phyloP scores from a whole-genome alignment of 768 basidiomycete species.

The Serendipita sp. region DNA sequence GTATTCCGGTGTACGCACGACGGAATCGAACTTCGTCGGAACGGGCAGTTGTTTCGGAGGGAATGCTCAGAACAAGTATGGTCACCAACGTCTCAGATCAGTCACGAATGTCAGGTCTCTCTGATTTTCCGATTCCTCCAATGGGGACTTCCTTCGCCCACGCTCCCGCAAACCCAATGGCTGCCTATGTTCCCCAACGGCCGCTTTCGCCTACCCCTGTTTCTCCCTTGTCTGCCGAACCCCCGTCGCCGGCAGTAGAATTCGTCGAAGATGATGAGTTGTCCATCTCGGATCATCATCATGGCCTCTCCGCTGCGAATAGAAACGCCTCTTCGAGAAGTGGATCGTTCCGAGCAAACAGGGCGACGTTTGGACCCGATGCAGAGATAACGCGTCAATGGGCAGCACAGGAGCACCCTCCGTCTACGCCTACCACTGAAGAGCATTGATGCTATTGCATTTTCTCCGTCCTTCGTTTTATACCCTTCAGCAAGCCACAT shows the following conservation, averaged over 20 bases:
- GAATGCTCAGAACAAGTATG: conserved; percentile 35
- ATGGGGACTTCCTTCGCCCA: conserved; percentile 19
- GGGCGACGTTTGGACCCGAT: conserved; percentile 1
- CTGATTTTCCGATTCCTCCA: conserved; percentile 58
- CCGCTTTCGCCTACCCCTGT: neutral
- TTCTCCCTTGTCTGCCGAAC: neutral
- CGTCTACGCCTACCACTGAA: neutral
- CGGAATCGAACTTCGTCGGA: neutral
- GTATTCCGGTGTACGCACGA: neutral
- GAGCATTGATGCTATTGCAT: neutral
- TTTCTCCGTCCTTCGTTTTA: too few species aligned
- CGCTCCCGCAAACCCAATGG: conserved; percentile 19
- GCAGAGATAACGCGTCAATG: neutral
- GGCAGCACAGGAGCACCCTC: neutral
- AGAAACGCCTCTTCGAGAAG: neutral
- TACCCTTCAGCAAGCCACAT: too few species aligned
- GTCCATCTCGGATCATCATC: neutral
- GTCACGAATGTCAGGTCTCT: conserved; percentile 55
- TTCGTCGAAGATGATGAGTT: neutral
- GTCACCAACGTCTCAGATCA: conserved; percentile 38
- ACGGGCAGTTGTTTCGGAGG: conserved; percentile 17
- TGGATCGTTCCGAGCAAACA: neutral
- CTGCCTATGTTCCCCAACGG: neutral
- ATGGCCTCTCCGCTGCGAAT: neutral
- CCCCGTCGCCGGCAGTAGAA: neutral